phyloP scores from a whole-genome alignment of 352 stramenopile species.

The Synura sp. region DNA sequence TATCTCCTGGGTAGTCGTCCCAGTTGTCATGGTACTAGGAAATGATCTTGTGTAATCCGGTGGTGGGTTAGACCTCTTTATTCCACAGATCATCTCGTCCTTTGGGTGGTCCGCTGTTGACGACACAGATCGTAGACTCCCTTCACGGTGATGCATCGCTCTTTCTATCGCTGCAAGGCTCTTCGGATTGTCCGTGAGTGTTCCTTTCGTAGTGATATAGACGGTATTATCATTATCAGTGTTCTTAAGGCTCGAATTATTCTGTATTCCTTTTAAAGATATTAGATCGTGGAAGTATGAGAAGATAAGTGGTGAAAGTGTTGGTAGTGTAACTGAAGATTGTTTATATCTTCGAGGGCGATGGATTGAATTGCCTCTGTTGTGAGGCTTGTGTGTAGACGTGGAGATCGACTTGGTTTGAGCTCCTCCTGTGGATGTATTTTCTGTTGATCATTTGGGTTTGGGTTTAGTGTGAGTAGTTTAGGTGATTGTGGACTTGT shows the following conservation, averaged over 20 bases:
- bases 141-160: too few species aligned
- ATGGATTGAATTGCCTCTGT: constrained; percentile 23
- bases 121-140: too few species aligned
- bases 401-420: too few species aligned
- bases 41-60: too few species aligned
- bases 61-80: too few species aligned
- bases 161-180: constrained; percentile 6
- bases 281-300: constrained; percentile 30
- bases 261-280: constrained; percentile 5
- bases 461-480: constrained; percentile 20
- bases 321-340: constrained; percentile 31
- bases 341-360: constrained; percentile 27
- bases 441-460: constrained; percentile 23
- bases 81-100: too few species aligned
- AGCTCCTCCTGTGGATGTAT: constrained; percentile 30
- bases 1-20: constrained; percentile 23
- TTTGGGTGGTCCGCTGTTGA: too few species aligned
- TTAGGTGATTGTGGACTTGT: constrained; percentile 12
- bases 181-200: constrained; percentile 27
- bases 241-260: too few species aligned
- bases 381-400: too few species aligned
- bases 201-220: constrained; percentile 24
- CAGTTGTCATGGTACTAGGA: constrained; percentile 23
- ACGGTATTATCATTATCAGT: too few species aligned
- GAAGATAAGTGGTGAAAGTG: constrained; percentile 30